Base-by-base conservation (phyloP, 2,329 filamentous ascomycete genomes). In the Verticillium tricorpus region DNA sequence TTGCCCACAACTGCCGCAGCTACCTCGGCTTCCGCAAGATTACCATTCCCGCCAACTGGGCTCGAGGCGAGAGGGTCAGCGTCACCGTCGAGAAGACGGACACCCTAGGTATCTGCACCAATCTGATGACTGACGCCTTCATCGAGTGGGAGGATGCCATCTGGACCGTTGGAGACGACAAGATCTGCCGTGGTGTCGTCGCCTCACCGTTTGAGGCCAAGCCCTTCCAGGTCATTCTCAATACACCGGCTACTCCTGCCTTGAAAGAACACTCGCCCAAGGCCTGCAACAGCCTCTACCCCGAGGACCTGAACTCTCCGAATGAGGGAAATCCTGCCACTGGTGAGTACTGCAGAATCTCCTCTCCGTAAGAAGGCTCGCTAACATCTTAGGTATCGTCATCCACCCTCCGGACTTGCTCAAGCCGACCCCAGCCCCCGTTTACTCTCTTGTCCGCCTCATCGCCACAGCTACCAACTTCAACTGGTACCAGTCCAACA, bases 1-100 rank as follows among this genome's bases (percentile, higher is more conserved):
- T 87, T 3, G 81, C 82, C 0, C 85, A 84, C 65, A 69, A 83
- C 11, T 73, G 80, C 1, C 76, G 74, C 39, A 80, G 83, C 64
- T 80, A 85, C 61, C 77, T 86, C 55, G 84, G 84, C 1, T 87
- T 87, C 66, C 78, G 83, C 19, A 76, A 76, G 50, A 65, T 87
- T 56, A 78, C 78, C 0, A 68, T 86, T 19, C 64, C 71, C 1
- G 69, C 67, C 0, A 55, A 70, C 0, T 80, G 77, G 76, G 65
- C 66, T 1, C 70, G 67, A 39, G 74, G 75, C 2, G 58, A 75
- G 17, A 64, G 72, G 1, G 77, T 81, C 1, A 64, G 68, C 1
- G 61, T 85, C 2, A 65, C 71, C 1, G 68, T 84, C 1, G 77
- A 76, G 31, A 64, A 71, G 19, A 64, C 67, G 1, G 82, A 87